Percentiles rank a stretch among this genome's conserved stretches.
phyloP scores from a whole-genome alignment of 2,329 filamentous ascomycete genomes.

The Pseudophaeomoniella oleicola region DNA sequence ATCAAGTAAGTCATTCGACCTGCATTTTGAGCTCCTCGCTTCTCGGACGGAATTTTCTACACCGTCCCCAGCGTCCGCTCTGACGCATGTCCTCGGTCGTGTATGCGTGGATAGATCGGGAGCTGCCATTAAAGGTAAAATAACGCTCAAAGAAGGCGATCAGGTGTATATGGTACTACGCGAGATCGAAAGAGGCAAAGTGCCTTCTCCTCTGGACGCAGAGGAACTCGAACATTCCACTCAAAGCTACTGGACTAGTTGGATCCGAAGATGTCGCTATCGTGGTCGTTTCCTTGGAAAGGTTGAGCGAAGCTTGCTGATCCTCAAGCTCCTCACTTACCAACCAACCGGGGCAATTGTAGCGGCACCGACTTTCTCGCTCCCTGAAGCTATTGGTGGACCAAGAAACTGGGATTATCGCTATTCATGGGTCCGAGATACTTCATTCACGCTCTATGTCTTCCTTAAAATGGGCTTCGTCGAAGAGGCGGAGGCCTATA shows the following conservation, averaged over 20 bases:
- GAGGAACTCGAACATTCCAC: constrained; percentile 45
- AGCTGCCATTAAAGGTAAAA: background rate
- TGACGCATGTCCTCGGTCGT: background rate
- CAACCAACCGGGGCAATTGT: constrained; percentile 68
- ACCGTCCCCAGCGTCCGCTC: background rate
- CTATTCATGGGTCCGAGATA: constrained; percentile 64
- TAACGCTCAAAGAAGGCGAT: background rate
- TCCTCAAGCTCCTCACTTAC: constrained; percentile 62
- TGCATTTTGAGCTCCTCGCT: background rate
- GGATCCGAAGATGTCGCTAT: constrained; percentile 57
- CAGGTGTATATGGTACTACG: background rate
- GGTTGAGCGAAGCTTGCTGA: constrained; percentile 55
- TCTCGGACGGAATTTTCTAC: background rate
- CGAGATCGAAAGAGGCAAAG: background rate
- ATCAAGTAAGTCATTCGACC: background rate
- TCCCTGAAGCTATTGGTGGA: constrained; percentile 61
- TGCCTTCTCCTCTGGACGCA: background rate
- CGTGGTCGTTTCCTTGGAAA: constrained; percentile 60
- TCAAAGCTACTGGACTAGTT: constrained; percentile 57
- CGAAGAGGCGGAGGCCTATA: constrained; percentile 63
- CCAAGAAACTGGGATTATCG: constrained; percentile 34
- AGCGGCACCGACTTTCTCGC: constrained; percentile 61
- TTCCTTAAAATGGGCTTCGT: constrained; percentile 62
- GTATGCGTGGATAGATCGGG: background rate
- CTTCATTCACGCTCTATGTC: constrained; percentile 64